These are phyloP conservation scores for Stromatinia cepivora DNA, from an alignment of 2,329 filamentous ascomycete genomes.

Conservation along the genomic window DNA sequence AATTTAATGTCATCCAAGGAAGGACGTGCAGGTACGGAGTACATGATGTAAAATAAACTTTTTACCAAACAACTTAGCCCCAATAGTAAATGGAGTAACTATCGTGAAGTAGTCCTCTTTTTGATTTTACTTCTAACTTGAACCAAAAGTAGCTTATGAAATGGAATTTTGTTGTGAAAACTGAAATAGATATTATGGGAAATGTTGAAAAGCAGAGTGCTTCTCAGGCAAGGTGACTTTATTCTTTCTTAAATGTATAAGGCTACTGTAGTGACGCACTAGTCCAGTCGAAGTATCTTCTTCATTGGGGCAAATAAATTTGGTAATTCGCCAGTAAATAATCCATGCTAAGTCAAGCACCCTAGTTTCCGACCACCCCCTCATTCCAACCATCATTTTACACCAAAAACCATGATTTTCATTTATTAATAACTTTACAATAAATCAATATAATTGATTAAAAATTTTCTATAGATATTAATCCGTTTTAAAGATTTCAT, in stretches of 20 bases:
- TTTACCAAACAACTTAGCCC: neutral
- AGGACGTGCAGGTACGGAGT: neutral
- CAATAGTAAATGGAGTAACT: neutral
- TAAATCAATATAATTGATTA: too few relatives aligned
- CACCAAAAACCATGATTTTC: too few relatives aligned
- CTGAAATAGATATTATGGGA: too few relatives aligned
- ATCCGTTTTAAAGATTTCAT: too few relatives aligned
- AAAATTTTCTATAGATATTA: too few relatives aligned
- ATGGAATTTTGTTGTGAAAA: neutral
- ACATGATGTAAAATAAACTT: neutral
- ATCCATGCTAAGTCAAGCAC: neutral
- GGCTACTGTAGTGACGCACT: neutral
- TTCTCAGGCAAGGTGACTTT: neutral
- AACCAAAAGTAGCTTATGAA: neutral
- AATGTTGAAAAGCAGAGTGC: neutral
- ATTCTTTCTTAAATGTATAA: too few relatives aligned
- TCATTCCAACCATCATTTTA: too few relatives aligned
- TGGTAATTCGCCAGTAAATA: neutral
- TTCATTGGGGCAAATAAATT: neutral
- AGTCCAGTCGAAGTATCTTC: too few relatives aligned
- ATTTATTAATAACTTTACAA: too few relatives aligned
- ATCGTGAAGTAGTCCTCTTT: neutral
- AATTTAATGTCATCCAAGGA: too few relatives aligned
- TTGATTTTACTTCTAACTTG: too few relatives aligned
- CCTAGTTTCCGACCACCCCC: too few relatives aligned